These are phyloP conservation scores for Arthrobotrys musiformis DNA, from an alignment of 2,329 filamentous ascomycete species.

Conservation along the genomic window DNA sequence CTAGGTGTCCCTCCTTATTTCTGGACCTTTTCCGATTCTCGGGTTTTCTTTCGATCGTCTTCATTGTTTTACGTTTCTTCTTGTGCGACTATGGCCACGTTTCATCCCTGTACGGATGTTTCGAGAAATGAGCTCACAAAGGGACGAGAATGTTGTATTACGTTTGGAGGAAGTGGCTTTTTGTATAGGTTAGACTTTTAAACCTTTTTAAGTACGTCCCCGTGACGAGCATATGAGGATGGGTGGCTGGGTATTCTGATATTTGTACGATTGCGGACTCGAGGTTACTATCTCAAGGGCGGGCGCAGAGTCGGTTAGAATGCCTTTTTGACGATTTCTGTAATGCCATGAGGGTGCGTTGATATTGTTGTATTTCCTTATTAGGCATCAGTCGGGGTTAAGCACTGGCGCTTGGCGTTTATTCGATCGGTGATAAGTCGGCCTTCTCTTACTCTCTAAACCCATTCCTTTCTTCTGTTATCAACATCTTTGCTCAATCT, in stretches of 20 bases:
- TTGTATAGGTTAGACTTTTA: no score
- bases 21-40: background rate
- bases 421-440: background rate
- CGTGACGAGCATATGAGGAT: background rate
- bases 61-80: background rate
- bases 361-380: background rate
- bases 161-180: background rate
- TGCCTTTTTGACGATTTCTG: no score
- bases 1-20: no score
- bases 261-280: no score
- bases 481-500: background rate
- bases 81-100: conserved; percentile 11
- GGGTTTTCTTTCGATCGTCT: background rate
- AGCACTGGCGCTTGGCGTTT: background rate
- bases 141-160: conserved; percentile 1
- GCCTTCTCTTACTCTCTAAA: background rate
- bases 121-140: conserved; percentile 1
- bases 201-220: background rate
- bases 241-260: background rate
- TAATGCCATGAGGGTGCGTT: no score
- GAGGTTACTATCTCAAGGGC: no score
- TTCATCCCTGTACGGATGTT: conserved; percentile 17
- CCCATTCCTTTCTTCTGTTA: background rate
- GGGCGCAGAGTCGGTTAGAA: no score
- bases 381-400: background rate